Evolutionary conservation across 2,329 filamentous ascomycete genomes (phyloP), one percentile per base, ranked within the genome.

Genomic region (Endothia cerciana): DNA sequence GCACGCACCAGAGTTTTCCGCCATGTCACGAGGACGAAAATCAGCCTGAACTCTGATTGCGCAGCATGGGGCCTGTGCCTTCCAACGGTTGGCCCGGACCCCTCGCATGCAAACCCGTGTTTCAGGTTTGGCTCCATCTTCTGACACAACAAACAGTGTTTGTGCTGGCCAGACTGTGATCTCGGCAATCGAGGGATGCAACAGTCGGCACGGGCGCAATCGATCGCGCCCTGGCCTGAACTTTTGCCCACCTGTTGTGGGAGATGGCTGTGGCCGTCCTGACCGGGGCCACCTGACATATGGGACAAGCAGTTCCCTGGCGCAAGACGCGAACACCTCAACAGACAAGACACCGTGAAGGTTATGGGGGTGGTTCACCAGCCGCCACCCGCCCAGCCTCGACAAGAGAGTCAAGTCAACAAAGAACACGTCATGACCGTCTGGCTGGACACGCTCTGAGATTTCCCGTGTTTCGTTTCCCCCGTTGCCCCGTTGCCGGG

Each of bases 381-480:
- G 47, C 47, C 22, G 15, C 22, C 25, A 19, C 25, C 45, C 25
- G n/a, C 10, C 45, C 45, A 25, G 45, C n/a, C n/a, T 49, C 49
- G 33, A 41, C 36, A 28, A 56, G 17, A 43, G 17, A 43, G 56
- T n/a, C n/a, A n/a, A 60, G 57, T 59, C 55, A 61, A 59, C 62
- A 59, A 61, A 63, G n/a, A 30, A 45, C 40, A 64, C 63, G 60
- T 60, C 65, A 65, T 51, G 55, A 17, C 41, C 51, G 47, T 36
- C 28, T 58, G 36, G 33, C 33, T 47, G 59, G 43, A 43, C 28
- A 43, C 53, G 51, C 60, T 57, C 53, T 65, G 53, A 60, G 59
- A 55, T 36, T 47, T 58, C 56, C 47, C 59, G 56, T 57, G 63
- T 65, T 63, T 67, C 63, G 63, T 67, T 67, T 65, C 47, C 30